Evolutionary conservation across 768 basidiomycete species (phyloP).

Genomic region (Strobilomyces dryophilus): DNA sequence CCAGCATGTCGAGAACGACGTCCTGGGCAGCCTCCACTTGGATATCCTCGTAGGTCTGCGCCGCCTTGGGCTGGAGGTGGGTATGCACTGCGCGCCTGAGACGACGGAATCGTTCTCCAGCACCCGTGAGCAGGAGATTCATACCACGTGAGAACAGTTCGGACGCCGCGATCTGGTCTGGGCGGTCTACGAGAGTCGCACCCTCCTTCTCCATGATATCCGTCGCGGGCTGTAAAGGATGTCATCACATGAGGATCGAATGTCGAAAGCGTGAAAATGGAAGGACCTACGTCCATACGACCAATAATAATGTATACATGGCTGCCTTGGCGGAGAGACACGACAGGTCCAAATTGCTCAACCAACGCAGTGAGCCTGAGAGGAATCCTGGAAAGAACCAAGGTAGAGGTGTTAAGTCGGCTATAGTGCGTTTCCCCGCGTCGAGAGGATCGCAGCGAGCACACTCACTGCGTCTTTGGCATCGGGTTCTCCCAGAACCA

Average conservation of each 20-base stretch:
- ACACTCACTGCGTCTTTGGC: background rate
- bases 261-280: background rate
- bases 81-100: slow-evolving; percentile 50
- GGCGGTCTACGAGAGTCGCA: slow-evolving; percentile 45
- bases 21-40: slow-evolving; percentile 32
- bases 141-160: slow-evolving; percentile 54
- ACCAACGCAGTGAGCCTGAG: slow-evolving; percentile 45
- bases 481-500: slow-evolving; percentile 3
- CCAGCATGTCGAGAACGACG: slow-evolving; percentile 17
- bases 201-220: slow-evolving; percentile 63
- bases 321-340: slow-evolving; percentile 46
- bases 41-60: slow-evolving; percentile 41
- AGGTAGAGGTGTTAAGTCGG: background rate
- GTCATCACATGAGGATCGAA: slow-evolving; percentile 30
- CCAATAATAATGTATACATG: slow-evolving; percentile 16
- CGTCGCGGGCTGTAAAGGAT: slow-evolving; percentile 46
- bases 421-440: background rate
- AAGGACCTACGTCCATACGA: slow-evolving; percentile 10
- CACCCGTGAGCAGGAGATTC: slow-evolving; percentile 45
- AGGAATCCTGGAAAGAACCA: background rate
- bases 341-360: slow-evolving; percentile 52
- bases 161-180: slow-evolving; percentile 44
- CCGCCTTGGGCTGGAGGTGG: slow-evolving; percentile 47
- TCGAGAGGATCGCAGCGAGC: too few species aligned
- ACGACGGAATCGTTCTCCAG: slow-evolving; percentile 53